Evolutionary conservation across 768 basidiomycete genomes (phyloP), one percentile per base, ranked within the genome.

Genomic region (Clitopilus passeckerianus): DNA sequence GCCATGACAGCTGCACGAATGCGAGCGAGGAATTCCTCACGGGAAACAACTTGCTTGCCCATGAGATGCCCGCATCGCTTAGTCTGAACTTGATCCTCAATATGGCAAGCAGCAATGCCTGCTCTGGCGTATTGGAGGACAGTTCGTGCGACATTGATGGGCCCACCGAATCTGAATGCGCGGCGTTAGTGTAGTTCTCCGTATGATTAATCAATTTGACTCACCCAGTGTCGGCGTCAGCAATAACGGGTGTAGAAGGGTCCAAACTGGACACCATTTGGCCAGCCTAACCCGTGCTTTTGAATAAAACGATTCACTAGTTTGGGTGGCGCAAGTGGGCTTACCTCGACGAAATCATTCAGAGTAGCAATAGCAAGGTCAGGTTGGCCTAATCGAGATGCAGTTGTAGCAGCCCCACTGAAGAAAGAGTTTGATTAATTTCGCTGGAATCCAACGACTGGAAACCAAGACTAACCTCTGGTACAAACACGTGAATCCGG

Each of bases 81-180:
- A 1, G 87, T 90, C 68, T 90, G 90, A 0, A 90, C 87, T 72
- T 91, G 89, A 66, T 90, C 89, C 70, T 91, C 89, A 37, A 91
- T 90, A 68, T 91, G 89, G 65, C 89, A 77, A 3, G 76, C 90
- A 16, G 89, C 90, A 20, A 90, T 83, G 27, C 90, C 89, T 14
- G 86, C 82, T 52, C 80, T 80, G 4, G 74, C 81, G 61, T 90
- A 91, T 69, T 88, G 82, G n/a, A 74, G 79, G 9, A 91, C 86
- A 2, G 89, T 91, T 37, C 89, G 87, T 10, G 87, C 86, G 27
- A 91, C 83, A 78, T 85, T 91, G 9, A 83, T 81, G 1, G 88
- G 85, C 16, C 89, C 89, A 63, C 89, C 89, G 62, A 90, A 90
- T 16, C 75, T 77, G 37, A 9, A 53, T 23, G 1, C 24, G 58